phyloP scores from a whole-genome alignment of 495 filamentous ascomycete genomes.

The Aspergillus taichungensis region DNA sequence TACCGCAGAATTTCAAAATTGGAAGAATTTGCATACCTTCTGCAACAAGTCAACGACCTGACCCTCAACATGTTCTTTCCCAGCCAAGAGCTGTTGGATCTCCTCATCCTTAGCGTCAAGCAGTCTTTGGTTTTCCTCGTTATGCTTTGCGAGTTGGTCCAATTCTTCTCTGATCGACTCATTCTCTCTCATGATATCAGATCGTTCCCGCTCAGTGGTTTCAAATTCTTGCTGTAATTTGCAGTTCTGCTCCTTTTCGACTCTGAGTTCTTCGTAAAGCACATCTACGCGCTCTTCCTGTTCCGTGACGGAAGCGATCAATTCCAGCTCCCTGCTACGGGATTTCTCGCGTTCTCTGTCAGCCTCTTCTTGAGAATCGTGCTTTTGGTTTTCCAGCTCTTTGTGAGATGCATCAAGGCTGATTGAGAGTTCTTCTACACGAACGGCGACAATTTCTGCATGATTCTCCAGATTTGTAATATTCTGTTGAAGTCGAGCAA shows the following conservation, averaged over 20 bases:
- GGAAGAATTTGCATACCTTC: conserved; percentile 14
- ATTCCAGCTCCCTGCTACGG: conserved; percentile 32
- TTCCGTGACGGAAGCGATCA: conserved; percentile 36
- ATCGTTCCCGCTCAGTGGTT: conserved; percentile 12
- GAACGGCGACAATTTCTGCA: conserved; percentile 15
- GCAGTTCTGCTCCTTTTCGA: conserved; percentile 13
- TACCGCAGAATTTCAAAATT: too few relatives aligned
- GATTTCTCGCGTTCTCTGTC: conserved; percentile 20
- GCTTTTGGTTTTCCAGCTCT: conserved; percentile 22
- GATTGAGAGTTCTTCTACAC: conserved; percentile 21
- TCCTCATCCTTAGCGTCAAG: conserved; percentile 20
- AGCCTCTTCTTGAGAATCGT: conserved; percentile 14
- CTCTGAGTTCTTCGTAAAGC: conserved; percentile 17
- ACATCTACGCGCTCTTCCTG: conserved; percentile 39
- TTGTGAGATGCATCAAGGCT: conserved; percentile 15
- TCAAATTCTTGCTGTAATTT: conserved; percentile 11
- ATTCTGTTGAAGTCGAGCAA: conserved; percentile 20
- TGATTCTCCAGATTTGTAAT: conserved; percentile 22
- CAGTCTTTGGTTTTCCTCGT: conserved; percentile 12
- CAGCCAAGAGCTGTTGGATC: conserved; percentile 13
- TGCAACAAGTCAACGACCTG: conserved; percentile 15
- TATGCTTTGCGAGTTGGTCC: conserved; percentile 1
- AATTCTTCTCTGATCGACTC: conserved; percentile 15
- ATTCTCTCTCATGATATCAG: conserved; percentile 4
- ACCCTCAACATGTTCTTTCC: conserved; percentile 11